phyloP scores from a whole-genome alignment of 1,284 basidiomycete genomes.

The Mycosarcoma mackinlayi region DNA sequence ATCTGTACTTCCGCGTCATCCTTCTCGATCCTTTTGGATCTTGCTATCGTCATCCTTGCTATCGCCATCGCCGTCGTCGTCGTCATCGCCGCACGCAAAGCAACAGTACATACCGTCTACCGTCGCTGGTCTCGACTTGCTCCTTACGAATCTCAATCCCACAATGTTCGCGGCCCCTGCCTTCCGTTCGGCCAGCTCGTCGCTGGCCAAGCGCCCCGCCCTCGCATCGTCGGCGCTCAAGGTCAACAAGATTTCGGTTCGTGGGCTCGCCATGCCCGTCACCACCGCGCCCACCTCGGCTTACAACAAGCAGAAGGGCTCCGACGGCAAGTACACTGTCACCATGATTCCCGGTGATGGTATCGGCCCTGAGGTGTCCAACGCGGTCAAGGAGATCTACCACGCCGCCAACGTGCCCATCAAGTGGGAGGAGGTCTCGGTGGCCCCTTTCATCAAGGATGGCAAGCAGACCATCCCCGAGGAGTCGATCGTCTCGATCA shows the following conservation, averaged over 20 bases:
- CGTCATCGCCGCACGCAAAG: constrained; percentile 7
- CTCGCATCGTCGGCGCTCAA: constrained; percentile 51
- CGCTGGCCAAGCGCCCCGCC: constrained; percentile 50
- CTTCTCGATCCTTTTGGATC: background rate
- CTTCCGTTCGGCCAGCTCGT: constrained; percentile 47
- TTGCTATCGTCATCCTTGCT: background rate
- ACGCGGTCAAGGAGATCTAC: constrained; percentile 95
- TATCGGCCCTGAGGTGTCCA: constrained; percentile 97
- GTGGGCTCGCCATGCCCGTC: constrained; percentile 58
- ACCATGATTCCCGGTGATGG: constrained; percentile 91
- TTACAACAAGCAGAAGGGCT: constrained; percentile 64
- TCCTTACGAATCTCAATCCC: background rate
- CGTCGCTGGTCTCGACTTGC: constrained; percentile 1
- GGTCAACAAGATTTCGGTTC: constrained; percentile 41
- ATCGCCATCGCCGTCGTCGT: background rate
- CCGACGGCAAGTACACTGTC: constrained; percentile 87
- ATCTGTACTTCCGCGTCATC: constrained; percentile 4
- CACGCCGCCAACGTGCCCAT: constrained; percentile 75
- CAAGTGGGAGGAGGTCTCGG: constrained; percentile 96
- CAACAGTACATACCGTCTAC: too few relatives aligned
- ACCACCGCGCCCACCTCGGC: constrained; percentile 62
- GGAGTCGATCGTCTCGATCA: constrained; percentile 87
- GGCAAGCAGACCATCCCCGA: constrained; percentile 98
- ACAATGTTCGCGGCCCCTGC: constrained; percentile 42
- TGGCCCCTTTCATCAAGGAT: constrained; percentile 84